A percentile compares a stretch with the other conserved stretches of the same genome.
phyloP scores from a whole-genome alignment of 306 rosid species.

The Erythrophleum fordii region DNA sequence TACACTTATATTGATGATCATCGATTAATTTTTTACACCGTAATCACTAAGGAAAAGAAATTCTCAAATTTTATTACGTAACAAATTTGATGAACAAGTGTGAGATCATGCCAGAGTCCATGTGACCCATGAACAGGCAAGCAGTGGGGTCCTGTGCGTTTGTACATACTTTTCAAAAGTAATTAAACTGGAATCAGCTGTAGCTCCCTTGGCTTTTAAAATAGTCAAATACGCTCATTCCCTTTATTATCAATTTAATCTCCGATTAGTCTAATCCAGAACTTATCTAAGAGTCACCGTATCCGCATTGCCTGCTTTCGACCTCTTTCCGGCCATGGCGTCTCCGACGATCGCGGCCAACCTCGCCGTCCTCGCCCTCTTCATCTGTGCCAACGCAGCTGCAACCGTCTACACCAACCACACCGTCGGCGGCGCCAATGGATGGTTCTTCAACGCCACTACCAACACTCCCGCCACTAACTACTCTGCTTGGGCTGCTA shows the following conservation, averaged over 20 bases:
- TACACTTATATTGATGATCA: too few species aligned
- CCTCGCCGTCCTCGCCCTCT: slow-evolving; percentile 19
- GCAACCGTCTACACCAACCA: slow-evolving; percentile 61
- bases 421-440: slow-evolving; percentile 76
- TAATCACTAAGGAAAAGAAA: too few species aligned
- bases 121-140: too few species aligned
- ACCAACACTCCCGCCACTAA: slow-evolving; percentile 68
- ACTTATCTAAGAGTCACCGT: not conserved
- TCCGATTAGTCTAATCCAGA: not conserved
- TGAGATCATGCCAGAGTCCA: too few species aligned
- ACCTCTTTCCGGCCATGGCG: slow-evolving; percentile 42
- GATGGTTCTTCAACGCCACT: slow-evolving; percentile 82
- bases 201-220: not conserved
- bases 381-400: slow-evolving; percentile 35
- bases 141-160: too few species aligned
- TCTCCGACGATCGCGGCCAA: slow-evolving; percentile 31
- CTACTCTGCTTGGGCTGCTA: slow-evolving; percentile 82
- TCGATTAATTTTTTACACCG: too few species aligned
- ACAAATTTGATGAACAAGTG: too few species aligned
- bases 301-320: not conserved
- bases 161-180: too few species aligned
- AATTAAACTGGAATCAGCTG: not conserved
- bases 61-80: too few species aligned
- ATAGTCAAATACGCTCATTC: too few species aligned
- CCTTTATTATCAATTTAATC: not conserved